A percentile compares a stretch with the other conserved stretches of the same genome.
phyloP scores from a whole-genome alignment of 768 basidiomycete genomes.

The Pisolithus orientalis region DNA sequence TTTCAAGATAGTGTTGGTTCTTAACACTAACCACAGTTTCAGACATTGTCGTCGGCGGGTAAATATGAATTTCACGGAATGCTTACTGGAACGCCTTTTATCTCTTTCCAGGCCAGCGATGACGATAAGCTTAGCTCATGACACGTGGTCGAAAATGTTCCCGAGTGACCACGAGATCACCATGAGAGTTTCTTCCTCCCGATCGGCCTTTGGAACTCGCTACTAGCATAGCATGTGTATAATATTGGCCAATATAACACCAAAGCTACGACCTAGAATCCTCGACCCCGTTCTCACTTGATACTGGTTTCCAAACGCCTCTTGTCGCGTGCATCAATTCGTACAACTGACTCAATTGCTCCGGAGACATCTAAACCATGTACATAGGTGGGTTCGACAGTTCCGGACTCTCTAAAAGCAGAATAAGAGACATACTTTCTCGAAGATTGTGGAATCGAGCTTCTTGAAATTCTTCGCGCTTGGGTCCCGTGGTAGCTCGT shows the following conservation, averaged over 20 bases:
- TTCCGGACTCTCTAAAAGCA: background rate
- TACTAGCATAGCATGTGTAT: background rate
- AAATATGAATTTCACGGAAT: background rate
- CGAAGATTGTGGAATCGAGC: conserved; percentile 64
- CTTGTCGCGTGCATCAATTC: conserved; percentile 92
- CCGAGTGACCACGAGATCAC: background rate
- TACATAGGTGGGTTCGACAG: background rate
- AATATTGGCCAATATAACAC: background rate
- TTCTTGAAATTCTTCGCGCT: conserved; percentile 46
- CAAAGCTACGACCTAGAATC: background rate
- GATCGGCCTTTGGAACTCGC: background rate
- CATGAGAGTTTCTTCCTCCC: background rate
- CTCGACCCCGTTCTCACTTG: background rate
- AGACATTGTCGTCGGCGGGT: conserved; percentile 26
- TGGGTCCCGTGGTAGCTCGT: conserved; percentile 49
- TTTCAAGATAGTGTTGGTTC: background rate
- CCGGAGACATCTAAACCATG: conserved; percentile 65
- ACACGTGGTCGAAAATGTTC: background rate
- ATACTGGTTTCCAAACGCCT: conserved; percentile 71
- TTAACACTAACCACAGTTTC: conserved; percentile 29
- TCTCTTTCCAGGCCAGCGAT: background rate
- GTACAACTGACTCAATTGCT: conserved; percentile 90
- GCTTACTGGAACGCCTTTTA: background rate
- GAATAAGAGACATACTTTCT: conserved; percentile 49
- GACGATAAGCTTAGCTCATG: background rate